Base-by-base conservation (phyloP, 2,329 filamentous ascomycete genomes). In the Pestalotiopsis sp. region DNA sequence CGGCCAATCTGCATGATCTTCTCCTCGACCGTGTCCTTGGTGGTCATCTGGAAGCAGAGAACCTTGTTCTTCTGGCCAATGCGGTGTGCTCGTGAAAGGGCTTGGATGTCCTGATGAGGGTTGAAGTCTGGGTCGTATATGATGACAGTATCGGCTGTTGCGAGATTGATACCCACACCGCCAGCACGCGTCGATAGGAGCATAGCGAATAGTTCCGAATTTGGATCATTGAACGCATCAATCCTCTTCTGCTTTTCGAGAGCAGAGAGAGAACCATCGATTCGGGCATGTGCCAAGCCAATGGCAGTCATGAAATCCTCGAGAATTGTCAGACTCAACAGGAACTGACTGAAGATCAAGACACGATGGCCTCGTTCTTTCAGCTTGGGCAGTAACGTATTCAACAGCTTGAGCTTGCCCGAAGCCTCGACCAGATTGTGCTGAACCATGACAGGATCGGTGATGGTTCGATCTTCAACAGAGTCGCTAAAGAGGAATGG, bases 61-160 rank as follows among this genome's bases (percentile, higher is more conserved):
- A 99, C 96, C 75, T 97, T 98, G 73, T 96, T 94, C 80, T 94
- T 94, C 80, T 99, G 97, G 0, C 97, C 97, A 71, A 99, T 98
- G 31, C 96, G 92, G 80, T 99, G 96, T 20, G 95, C 96, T 72
- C 97, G 91, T 38, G 95, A 97, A 38, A 99, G 86, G 0, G 96
- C 96, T 79, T 99, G 96, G 56, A 99, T 92, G 76, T 99, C 97
- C 80, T 99, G 96, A 77, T 99, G 96, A 0, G 96, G 96, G 71
- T 99, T 99, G 84, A 97, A 98, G 77, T 99, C 96, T 0, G 94
- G 94, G 75, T 99, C 95, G 73, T 98, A 90, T 72, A 99, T 98
- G 72, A 99, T 98, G 70, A 99, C 97, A 0, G 96, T 99, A 77
- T 99, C 96, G 2, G 96, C 96, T 7, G 95, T 97, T 0, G 96